Base-by-base conservation (phyloP, 495 filamentous ascomycete species). In the Aspergillus asperescens region DNA sequence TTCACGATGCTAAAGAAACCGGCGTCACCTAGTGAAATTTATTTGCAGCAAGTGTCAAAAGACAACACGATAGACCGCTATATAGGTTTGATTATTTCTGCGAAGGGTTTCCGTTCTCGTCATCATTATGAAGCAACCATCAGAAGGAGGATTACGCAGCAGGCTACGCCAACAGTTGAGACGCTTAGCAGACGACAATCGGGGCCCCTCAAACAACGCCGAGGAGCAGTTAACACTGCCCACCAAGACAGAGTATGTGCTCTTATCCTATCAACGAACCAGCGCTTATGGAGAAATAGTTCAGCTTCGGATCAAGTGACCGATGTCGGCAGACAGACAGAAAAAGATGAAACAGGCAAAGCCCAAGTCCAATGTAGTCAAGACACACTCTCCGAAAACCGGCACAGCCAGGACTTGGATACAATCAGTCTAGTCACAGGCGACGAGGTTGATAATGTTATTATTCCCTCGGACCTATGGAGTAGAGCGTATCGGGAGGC, bases 401-500 rank as follows among this genome's bases (percentile, higher is more conserved):
- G 35, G 35, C 35, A 38, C n/a, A 18, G n/a, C 5, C 35, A 18
- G n/a, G n/a, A 20, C 35, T 38, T 38, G 35, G 7, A 29, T 18
- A 27, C 20, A 16, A 16, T 2, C 24, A 16, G 7, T 31, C 13
- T 46, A 29, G 42, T 7, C 18, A 5, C 18, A n/a, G 42, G 42
- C 28, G 24, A 46, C 28, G 8, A 29, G 13, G 24, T 18, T 46
- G 15, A 19, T 16, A 27, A 22, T 31, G 25, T 13, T 29, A 18
- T 16, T 29, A 19, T 46, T 8, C 19, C 42, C 16, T 28, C 42
- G 13, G 42, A 31, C 42, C 7, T 46, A 15, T 46, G 42, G 42
- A 46, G 42, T 46, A 8, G 6, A 46, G 42, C 42, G 9, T 46
- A 28, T 31, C 42, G 42, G 10, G 42, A 31, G 42, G 42, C 42